Conservation (phyloP, 2,329 filamentous ascomycete genomes). For the Mariannaea elegans region DNA sequence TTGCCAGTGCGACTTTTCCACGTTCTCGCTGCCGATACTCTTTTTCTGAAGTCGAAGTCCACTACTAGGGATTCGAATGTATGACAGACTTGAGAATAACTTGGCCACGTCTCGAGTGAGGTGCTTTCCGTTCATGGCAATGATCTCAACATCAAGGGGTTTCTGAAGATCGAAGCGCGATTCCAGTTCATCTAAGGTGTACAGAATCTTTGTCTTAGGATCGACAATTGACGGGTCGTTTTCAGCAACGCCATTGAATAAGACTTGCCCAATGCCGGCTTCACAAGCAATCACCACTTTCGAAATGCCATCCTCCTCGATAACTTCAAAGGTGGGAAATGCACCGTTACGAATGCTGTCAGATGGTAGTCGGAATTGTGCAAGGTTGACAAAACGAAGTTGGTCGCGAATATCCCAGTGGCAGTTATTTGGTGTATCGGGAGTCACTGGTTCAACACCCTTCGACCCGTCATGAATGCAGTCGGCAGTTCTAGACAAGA, state of each 20-base stretch:
- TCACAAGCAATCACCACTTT: neutral
- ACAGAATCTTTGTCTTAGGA: neutral
- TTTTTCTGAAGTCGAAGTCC: conserved; percentile 50
- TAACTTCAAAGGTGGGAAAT: conserved; percentile 21
- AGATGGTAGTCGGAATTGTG: conserved; percentile 72
- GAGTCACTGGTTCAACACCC: conserved; percentile 28
- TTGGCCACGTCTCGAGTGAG: conserved; percentile 46
- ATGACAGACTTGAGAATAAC: conserved; percentile 41
- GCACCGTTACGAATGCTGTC: conserved; percentile 52
- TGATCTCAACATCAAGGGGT: conserved; percentile 43
- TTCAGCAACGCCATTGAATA: conserved; percentile 2
- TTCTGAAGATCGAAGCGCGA: conserved; percentile 15
- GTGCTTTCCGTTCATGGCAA: conserved; percentile 53
- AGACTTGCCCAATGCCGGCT: conserved; percentile 7
- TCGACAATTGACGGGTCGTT: neutral
- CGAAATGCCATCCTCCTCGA: neutral
- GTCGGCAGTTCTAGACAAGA: conserved; percentile 46
- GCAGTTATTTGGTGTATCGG: conserved; percentile 63
- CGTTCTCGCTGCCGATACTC: conserved; percentile 39
- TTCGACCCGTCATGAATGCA: conserved; percentile 39
- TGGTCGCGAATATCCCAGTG: conserved; percentile 74
- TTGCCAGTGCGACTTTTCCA: conserved; percentile 27
- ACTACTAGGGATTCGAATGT: conserved; percentile 50
- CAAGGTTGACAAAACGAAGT: conserved; percentile 73
- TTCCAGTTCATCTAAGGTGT: neutral